Conservation (phyloP, 73 alveolate species). For the Paraurostyla sp. region DNA sequence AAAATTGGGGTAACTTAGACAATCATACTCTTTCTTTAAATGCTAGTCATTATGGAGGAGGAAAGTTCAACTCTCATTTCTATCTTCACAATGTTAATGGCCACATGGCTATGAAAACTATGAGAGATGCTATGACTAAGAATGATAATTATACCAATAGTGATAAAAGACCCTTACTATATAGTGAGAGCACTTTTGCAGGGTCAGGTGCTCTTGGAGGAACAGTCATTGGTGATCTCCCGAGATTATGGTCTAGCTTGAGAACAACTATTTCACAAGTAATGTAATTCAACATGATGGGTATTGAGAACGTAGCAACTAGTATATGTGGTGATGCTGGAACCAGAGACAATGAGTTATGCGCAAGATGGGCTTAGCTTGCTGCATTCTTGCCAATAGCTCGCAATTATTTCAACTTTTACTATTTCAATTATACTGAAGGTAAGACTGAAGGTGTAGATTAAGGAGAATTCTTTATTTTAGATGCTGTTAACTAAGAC, state of each 20-base stretch:
- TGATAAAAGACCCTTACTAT: conserved; percentile 3
- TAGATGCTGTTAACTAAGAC: background rate
- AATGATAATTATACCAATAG: background rate
- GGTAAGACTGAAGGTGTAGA: background rate
- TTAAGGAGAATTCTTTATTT: background rate
- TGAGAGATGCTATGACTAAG: background rate
- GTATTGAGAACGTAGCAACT: conserved; percentile 94
- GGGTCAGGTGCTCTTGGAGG: conserved; percentile 49
- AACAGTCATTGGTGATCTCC: conserved; percentile 21
- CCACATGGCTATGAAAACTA: background rate
- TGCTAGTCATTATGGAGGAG: conserved; percentile 41
- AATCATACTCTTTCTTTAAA: conserved; percentile 28
- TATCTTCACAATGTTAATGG: conserved; percentile 31
- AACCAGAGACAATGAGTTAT: conserved; percentile 91
- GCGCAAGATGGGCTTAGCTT: conserved; percentile 96
- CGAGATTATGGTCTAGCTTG: conserved; percentile 13
- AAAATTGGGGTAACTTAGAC: conserved; percentile 27
- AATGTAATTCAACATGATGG: conserved; percentile 84
- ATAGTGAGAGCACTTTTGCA: conserved; percentile 16
- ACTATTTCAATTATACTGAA: background rate
- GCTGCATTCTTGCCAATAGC: conserved; percentile 97
- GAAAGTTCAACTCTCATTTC: background rate
- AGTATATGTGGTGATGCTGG: conserved; percentile 98
- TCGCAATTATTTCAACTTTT: conserved; percentile 85
- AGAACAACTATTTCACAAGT: conserved; percentile 19